phyloP scores from a whole-genome alignment of 495 filamentous ascomycete genomes.

The Penicillium macrosclerotiorum region DNA sequence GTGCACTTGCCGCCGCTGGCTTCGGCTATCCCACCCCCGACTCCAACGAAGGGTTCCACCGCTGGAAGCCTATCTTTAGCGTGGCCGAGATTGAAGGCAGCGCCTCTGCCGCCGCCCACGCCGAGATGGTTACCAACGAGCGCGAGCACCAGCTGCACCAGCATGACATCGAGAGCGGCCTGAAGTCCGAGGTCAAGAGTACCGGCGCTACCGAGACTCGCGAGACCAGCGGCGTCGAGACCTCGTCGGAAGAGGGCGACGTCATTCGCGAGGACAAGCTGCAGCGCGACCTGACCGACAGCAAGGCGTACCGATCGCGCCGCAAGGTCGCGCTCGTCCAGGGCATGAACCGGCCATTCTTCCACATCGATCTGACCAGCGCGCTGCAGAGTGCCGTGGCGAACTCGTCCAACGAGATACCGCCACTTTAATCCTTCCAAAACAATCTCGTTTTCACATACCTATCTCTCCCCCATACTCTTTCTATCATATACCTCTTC shows the following conservation, averaged over 20 bases:
- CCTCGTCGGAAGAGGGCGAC: slow-evolving; percentile 27
- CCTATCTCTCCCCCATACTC: not conserved
- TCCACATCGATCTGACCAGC: slow-evolving; percentile 92
- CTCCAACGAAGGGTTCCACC: slow-evolving; percentile 51
- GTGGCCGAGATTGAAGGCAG: slow-evolving; percentile 83
- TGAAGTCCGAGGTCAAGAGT: slow-evolving; percentile 27
- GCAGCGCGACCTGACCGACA: slow-evolving; percentile 44
- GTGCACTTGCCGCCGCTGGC: slow-evolving; percentile 84
- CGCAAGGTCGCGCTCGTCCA: slow-evolving; percentile 67
- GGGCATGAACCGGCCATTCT: slow-evolving; percentile 84
- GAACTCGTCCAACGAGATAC: slow-evolving; percentile 49
- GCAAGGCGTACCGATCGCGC: slow-evolving; percentile 42
- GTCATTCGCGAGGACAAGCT: slow-evolving; percentile 39
- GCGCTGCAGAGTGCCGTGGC: slow-evolving; percentile 86
- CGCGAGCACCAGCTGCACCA: slow-evolving; percentile 42
- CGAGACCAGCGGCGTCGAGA: slow-evolving; percentile 32
- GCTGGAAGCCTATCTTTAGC: slow-evolving; percentile 96
- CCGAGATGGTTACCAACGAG: slow-evolving; percentile 57
- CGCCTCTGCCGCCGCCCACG: slow-evolving; percentile 63
- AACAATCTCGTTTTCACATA: not conserved
- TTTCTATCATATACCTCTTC: not conserved
- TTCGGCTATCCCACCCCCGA: slow-evolving; percentile 84
- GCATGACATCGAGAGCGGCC: slow-evolving; percentile 41
- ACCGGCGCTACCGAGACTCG: slow-evolving; percentile 27
- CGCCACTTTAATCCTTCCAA: slow-evolving; percentile 14